Conservation (phyloP, 1,284 basidiomycete species). For the Caloboletus firmus region DNA sequence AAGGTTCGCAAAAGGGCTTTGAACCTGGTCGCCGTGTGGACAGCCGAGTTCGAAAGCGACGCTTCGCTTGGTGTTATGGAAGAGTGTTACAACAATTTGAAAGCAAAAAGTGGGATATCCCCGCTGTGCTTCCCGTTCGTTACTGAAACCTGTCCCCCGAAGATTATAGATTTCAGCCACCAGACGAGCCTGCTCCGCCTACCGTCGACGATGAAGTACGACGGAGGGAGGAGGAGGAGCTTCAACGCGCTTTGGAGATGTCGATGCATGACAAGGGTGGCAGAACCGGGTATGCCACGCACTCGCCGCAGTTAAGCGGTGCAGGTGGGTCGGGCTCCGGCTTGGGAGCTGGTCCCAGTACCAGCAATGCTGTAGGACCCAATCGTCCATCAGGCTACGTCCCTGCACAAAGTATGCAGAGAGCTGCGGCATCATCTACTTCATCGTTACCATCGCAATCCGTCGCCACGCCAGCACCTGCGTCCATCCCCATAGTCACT, state of each 20-base stretch:
- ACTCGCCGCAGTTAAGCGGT: conserved; percentile 41
- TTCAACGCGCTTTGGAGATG: conserved; percentile 87
- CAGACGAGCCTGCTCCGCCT: conserved; percentile 64
- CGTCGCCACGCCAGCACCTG: conserved; percentile 14
- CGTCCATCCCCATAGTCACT: conserved; percentile 55
- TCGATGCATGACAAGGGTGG: conserved; percentile 88
- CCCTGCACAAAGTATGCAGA: conserved; percentile 39
- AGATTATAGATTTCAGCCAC: conserved; percentile 74
- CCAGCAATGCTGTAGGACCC: conserved; percentile 19
- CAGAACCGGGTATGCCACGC: conserved; percentile 51
- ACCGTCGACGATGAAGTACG: conserved; percentile 77
- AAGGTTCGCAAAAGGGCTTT: conserved; percentile 83
- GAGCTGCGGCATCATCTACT: conserved; percentile 25
- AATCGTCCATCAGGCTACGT: conserved; percentile 48
- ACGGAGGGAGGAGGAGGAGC: conserved; percentile 87
- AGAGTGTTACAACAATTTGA: conserved; percentile 83
- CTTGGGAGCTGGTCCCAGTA: conserved; percentile 13
- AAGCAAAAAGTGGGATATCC: conserved; percentile 66
- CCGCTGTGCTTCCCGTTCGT: neutral
- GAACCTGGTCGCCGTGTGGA: conserved; percentile 80
- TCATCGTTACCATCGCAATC: conserved; percentile 27
- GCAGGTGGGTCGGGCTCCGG: conserved; percentile 40
- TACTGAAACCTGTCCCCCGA: conserved; percentile 5
- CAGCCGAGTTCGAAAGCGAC: conserved; percentile 80
- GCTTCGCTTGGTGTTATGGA: conserved; percentile 86